These are phyloP conservation scores for Mediolabrus comicus DNA, from an alignment of 108 stramenopile species.

Conservation along the genomic window DNA sequence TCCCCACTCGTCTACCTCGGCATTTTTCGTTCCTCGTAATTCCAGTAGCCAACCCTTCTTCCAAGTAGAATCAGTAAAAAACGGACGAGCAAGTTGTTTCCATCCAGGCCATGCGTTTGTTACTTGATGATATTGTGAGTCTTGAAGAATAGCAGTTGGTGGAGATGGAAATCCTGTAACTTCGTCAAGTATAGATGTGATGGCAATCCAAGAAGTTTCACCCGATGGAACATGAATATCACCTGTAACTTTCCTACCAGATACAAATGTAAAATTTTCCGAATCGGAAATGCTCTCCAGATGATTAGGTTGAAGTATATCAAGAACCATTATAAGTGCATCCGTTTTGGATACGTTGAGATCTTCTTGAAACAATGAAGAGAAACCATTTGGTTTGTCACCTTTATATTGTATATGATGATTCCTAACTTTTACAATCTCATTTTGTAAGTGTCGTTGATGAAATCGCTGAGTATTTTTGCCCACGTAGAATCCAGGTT, in stretches of 20 bases:
- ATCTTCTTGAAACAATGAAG: neutral
- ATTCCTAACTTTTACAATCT: neutral
- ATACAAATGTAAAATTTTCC: neutral
- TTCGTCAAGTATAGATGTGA: neutral
- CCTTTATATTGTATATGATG: neutral
- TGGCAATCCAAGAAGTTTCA: neutral
- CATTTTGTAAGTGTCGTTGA: neutral
- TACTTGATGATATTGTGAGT: neutral
- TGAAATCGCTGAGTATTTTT: neutral
- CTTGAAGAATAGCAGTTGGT: neutral
- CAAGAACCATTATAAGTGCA: neutral
- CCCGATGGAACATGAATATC: neutral
- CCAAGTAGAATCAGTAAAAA: neutral
- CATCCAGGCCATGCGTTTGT: neutral
- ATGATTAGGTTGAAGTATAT: neutral
- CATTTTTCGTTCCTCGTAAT: neutral
- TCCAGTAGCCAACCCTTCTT: neutral
- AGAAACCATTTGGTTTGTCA: neutral
- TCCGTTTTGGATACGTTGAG: neutral
- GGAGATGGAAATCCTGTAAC: neutral
- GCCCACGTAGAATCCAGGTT: neutral
- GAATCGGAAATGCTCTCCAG: too few relatives aligned
- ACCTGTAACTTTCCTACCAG: neutral
- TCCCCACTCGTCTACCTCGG: neutral
- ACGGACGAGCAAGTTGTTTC: neutral